Percentiles rank a stretch among this genome's conserved stretches.
Evolutionary conservation across 2,329 filamentous ascomycete genomes (phyloP).

Genomic region (Chrysosporium queenslandicum): DNA sequence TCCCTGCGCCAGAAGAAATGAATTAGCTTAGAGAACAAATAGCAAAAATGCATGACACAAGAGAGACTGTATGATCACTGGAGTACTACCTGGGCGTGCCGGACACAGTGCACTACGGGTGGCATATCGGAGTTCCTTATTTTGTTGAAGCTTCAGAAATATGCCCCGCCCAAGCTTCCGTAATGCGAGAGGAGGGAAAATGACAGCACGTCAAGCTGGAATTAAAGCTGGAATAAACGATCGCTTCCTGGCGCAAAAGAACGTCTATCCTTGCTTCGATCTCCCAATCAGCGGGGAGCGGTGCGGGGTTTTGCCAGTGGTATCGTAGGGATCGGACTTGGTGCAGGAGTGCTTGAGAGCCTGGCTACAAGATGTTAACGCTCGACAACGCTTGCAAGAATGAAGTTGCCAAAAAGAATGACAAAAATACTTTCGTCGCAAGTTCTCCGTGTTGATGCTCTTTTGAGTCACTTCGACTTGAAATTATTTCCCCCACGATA

Average conservation of each 20-base stretch:
- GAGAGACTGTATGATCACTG: no score
- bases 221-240: background rate
- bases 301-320: background rate
- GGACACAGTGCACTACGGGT: conserved; percentile 37
- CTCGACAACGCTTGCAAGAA: no score
- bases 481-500: background rate
- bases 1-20: conserved; percentile 55
- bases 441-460: background rate
- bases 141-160: no score
- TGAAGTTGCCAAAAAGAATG: background rate
- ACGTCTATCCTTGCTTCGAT: background rate
- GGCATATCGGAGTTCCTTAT: conserved; percentile 25
- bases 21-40: no score
- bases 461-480: background rate
- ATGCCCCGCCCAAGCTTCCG: no score
- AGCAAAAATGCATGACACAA: no score
- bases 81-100: conserved; percentile 42
- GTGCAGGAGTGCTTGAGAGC: no score
- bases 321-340: no score
- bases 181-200: no score
- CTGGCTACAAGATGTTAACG: background rate
- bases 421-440: background rate
- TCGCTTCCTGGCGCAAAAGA: background rate
- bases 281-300: background rate
- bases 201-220: no score